Evolutionary conservation across 2,329 filamentous ascomycete genomes (phyloP).

Genomic region (Sclerotinia minor): DNA sequence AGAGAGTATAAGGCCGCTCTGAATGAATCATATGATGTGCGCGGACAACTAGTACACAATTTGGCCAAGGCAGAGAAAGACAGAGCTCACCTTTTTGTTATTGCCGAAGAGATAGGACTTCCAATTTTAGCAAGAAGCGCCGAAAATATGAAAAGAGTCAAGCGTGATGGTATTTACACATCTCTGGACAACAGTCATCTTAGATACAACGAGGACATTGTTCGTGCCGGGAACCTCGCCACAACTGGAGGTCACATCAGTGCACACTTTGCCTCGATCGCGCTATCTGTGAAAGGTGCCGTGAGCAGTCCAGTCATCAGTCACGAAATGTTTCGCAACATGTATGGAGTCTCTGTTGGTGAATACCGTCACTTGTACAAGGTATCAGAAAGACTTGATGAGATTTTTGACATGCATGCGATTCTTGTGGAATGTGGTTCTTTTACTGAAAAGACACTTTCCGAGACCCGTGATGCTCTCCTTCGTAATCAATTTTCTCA

Average conservation of each 20-base stretch:
- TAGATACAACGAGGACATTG: neutral
- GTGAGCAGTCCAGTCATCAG: neutral
- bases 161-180: neutral
- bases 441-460: conserved; percentile 10
- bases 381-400: neutral
- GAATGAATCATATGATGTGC: neutral
- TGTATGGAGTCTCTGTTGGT: conserved; percentile 16
- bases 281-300: neutral
- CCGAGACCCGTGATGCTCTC: neutral
- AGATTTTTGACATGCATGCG: conserved; percentile 15
- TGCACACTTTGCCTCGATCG: conserved; percentile 4
- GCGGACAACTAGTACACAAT: neutral
- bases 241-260: conserved; percentile 7
- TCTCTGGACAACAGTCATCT: neutral
- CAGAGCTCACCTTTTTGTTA: neutral
- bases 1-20: neutral
- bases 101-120: neutral
- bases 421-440: conserved; percentile 1
- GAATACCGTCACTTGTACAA: neutral
- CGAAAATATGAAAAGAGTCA: conserved; percentile 2
- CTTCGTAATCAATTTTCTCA: neutral
- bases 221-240: neutral
- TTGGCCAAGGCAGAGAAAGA: neutral
- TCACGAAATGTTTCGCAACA: neutral
- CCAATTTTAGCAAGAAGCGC: conserved; percentile 3